A percentile compares a stretch with the other conserved stretches of the same genome.
Evolutionary conservation across 2,329 filamentous ascomycete species (phyloP).

Genomic region (Phyllosticta ampelicida): DNA sequence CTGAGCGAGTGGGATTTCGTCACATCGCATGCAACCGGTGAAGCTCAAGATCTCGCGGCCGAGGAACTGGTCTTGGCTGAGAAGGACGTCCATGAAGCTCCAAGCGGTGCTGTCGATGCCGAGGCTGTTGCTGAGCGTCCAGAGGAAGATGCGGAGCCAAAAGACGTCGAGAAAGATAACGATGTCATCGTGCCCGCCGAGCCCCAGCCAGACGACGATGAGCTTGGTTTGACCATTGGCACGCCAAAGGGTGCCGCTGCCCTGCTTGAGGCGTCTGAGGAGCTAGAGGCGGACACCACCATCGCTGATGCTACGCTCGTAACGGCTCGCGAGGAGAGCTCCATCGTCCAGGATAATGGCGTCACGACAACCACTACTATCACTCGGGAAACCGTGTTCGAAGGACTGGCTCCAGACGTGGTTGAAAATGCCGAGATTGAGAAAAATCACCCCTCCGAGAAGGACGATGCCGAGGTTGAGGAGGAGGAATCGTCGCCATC

Average conservation of each 20-base stretch:
- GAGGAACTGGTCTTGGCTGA: not conserved
- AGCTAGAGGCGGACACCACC: not conserved
- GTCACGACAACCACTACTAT: not conserved
- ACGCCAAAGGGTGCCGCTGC: conserved; percentile 8
- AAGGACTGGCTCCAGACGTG: not conserved
- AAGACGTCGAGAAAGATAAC: not conserved
- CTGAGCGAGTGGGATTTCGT: conserved; percentile 56
- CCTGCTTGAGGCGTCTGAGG: not conserved
- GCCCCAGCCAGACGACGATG: conserved; percentile 5
- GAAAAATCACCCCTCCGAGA: not conserved
- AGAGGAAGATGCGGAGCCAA: not conserved
- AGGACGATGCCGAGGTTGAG: not conserved
- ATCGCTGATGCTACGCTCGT: not conserved
- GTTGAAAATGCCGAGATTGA: not conserved
- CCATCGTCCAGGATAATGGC: conserved; percentile 1
- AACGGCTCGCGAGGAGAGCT: not conserved
- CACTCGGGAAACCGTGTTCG: not conserved
- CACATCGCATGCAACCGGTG: conserved; percentile 34
- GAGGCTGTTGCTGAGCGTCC: not conserved
- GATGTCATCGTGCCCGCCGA: conserved; percentile 2
- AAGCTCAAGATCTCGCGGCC: conserved; percentile 1
- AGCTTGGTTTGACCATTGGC: conserved; percentile 4
- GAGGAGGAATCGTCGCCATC: not conserved
- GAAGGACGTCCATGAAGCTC: not conserved
- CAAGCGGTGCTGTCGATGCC: not conserved